Evolutionary conservation across 495 filamentous ascomycete genomes (phyloP).

Genomic region (Xylaria sp.): DNA sequence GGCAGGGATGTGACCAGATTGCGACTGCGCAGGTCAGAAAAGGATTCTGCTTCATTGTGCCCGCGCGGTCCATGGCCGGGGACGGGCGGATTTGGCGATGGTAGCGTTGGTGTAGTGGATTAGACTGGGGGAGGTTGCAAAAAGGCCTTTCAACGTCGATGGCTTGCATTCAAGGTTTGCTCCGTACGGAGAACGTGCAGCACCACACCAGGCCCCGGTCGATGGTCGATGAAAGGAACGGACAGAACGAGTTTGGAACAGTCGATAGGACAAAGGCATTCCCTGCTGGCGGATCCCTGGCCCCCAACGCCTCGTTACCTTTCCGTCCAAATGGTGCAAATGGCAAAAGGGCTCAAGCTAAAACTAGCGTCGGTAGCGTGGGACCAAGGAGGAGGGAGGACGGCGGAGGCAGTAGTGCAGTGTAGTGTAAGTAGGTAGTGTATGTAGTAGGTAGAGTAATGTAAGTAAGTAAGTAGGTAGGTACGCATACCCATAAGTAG

Average conservation of each 20-base stretch:
- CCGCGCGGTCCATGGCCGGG: slow-evolving; percentile 41
- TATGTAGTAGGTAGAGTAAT: too few species aligned
- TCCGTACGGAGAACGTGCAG: slow-evolving; percentile 28
- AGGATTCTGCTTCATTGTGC: slow-evolving; percentile 43
- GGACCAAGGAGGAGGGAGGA: slow-evolving; percentile 14
- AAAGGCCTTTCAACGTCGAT: slow-evolving; percentile 35
- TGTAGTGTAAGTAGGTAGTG: too few species aligned
- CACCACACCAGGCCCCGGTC: slow-evolving; percentile 21
- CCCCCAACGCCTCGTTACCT: slow-evolving; percentile 29
- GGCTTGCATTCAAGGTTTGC: slow-evolving; percentile 40
- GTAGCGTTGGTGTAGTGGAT: slow-evolving; percentile 38
- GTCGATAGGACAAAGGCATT: slow-evolving; percentile 41
- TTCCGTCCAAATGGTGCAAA: slow-evolving; percentile 20
- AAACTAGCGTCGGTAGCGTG: slow-evolving; percentile 15
- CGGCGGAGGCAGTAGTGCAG: background rate
- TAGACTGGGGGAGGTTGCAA: slow-evolving; percentile 42
- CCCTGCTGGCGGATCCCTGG: slow-evolving; percentile 42
- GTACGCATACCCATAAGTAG: too few species aligned
- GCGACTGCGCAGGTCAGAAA: slow-evolving; percentile 34
- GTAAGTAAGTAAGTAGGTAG: too few species aligned
- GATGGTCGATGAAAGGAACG: slow-evolving; percentile 42
- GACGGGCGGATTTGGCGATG: slow-evolving; percentile 43
- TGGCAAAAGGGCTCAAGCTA: slow-evolving; percentile 14
- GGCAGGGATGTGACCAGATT: slow-evolving; percentile 43
- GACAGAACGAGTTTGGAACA: slow-evolving; percentile 44